These are phyloP conservation scores for Ogataea naganishii DNA, from an alignment of 805 yeast genomes.

Conservation along the genomic window DNA sequence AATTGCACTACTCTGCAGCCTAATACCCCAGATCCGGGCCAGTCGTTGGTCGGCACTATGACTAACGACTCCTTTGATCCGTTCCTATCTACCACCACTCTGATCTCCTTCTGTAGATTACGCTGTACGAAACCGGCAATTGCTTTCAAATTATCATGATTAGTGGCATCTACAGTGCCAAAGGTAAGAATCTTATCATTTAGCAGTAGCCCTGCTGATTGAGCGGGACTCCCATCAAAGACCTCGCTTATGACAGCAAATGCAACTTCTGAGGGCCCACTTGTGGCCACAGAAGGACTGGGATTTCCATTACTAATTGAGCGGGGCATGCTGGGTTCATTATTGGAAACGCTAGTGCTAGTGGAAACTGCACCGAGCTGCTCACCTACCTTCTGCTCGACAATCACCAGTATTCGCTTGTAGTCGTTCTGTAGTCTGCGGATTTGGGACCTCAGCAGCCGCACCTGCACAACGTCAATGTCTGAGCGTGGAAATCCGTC, in stretches of 20 bases:
- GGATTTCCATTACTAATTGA: too few species aligned
- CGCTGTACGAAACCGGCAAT: slow-evolving; percentile 35
- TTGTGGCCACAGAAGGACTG: too few species aligned
- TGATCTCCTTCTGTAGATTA: slow-evolving; percentile 15
- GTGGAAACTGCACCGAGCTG: slow-evolving; percentile 15
- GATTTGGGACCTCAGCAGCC: slow-evolving; percentile 55
- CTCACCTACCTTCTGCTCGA: slow-evolving; percentile 37
- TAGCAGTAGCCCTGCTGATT: slow-evolving; percentile 35
- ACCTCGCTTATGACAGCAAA: slow-evolving; percentile 50
- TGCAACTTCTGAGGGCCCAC: too few species aligned
- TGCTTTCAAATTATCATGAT: slow-evolving; percentile 40
- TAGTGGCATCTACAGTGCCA: slow-evolving; percentile 45
- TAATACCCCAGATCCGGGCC: slow-evolving; percentile 63
- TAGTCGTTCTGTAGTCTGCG: slow-evolving; percentile 67
- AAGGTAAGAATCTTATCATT: slow-evolving; percentile 49
- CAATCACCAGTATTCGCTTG: slow-evolving; percentile 32
- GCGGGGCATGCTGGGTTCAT: background rate
- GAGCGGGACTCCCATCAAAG: slow-evolving; percentile 47
- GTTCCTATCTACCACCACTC: slow-evolving; percentile 15
- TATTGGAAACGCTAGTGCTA: background rate
- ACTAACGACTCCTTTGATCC: slow-evolving; percentile 20
- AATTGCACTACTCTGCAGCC: slow-evolving; percentile 53
- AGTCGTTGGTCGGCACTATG: slow-evolving; percentile 37
- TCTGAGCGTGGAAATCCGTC: slow-evolving; percentile 89
- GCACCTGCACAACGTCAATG: slow-evolving; percentile 65